These are phyloP conservation scores for Monosporozyma solicola DNA, from an alignment of 805 yeast genomes.

Conservation along the genomic window DNA sequence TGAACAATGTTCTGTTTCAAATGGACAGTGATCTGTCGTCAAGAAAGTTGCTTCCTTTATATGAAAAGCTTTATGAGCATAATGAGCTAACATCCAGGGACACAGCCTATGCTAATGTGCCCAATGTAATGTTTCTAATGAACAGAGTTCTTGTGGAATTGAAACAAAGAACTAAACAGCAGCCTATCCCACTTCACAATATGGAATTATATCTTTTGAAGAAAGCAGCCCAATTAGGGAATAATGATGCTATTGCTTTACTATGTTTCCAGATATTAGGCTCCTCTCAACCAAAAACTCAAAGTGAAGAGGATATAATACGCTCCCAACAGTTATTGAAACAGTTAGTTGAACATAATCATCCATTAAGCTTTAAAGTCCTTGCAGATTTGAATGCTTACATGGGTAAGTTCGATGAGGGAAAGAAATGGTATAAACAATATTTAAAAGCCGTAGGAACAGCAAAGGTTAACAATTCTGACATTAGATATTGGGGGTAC, in stretches of 20 bases:
- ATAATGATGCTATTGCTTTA: slow-evolving; percentile 69
- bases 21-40: slow-evolving; percentile 50
- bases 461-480: neutral
- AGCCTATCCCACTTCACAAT: slow-evolving; percentile 2
- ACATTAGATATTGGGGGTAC: neutral
- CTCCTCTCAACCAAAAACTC: slow-evolving; percentile 13
- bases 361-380: slow-evolving; percentile 68
- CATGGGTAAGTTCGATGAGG: slow-evolving; percentile 40
- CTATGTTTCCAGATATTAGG: slow-evolving; percentile 56
- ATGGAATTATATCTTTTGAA: slow-evolving; percentile 71
- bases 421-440: slow-evolving; percentile 49
- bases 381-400: slow-evolving; percentile 64
- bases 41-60: slow-evolving; percentile 44
- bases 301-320: slow-evolving; percentile 37
- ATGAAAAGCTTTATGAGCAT: slow-evolving; percentile 40
- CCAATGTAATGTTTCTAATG: slow-evolving; percentile 30
- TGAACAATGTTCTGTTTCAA: slow-evolving; percentile 58
- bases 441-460: slow-evolving; percentile 34
- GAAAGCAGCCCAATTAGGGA: slow-evolving; percentile 74
- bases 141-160: slow-evolving; percentile 47
- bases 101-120: slow-evolving; percentile 28
- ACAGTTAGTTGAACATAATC: slow-evolving; percentile 48
- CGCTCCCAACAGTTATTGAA: slow-evolving; percentile 57
- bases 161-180: slow-evolving; percentile 3
- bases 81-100: neutral